Evolutionary conservation across 192 early-diverging fungal species (phyloP).

Genomic region (Lobosporangium transversale): DNA sequence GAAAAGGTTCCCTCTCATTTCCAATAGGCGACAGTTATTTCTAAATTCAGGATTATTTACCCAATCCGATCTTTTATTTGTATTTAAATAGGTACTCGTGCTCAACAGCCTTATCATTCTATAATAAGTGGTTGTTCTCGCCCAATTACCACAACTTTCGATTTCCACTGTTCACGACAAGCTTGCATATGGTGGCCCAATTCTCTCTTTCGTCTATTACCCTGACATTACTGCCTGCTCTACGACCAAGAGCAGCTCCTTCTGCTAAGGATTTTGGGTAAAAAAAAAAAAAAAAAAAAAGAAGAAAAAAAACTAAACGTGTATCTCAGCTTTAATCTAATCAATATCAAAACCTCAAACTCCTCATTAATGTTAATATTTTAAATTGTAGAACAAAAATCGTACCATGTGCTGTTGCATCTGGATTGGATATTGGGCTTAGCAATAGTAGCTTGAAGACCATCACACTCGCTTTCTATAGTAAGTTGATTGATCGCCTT

Average conservation of each 20-base stretch:
- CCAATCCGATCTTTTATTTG: not conserved
- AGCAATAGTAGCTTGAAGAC: constrained; percentile 88
- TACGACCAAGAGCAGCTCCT: constrained; percentile 70
- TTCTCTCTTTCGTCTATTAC: constrained; percentile 68
- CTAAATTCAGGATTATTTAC: no score
- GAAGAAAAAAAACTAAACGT: no score
- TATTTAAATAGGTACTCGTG: constrained; percentile 52
- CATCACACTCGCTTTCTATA: constrained; percentile 94
- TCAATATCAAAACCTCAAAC: not conserved
- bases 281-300: no score
- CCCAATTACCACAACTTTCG: constrained; percentile 80
- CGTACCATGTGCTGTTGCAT: constrained; percentile 88
- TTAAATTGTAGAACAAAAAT: constrained; percentile 66
- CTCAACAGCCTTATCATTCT: constrained; percentile 80
- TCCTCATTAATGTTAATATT: not conserved
- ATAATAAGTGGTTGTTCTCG: constrained; percentile 97
- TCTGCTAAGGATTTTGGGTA: constrained; percentile 62
- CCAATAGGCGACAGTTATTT: no score
- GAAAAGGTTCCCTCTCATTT: not conserved
- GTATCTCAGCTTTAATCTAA: no score
- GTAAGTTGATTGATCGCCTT: constrained; percentile 20
- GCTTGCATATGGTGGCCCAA: constrained; percentile 88
- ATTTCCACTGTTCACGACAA: constrained; percentile 89
- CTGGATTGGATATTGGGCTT: constrained; percentile 90
- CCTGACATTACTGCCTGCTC: constrained; percentile 65